Evolutionary conservation across 1,284 basidiomycete species (phyloP).

Genomic region (Trichosporon sp.): DNA sequence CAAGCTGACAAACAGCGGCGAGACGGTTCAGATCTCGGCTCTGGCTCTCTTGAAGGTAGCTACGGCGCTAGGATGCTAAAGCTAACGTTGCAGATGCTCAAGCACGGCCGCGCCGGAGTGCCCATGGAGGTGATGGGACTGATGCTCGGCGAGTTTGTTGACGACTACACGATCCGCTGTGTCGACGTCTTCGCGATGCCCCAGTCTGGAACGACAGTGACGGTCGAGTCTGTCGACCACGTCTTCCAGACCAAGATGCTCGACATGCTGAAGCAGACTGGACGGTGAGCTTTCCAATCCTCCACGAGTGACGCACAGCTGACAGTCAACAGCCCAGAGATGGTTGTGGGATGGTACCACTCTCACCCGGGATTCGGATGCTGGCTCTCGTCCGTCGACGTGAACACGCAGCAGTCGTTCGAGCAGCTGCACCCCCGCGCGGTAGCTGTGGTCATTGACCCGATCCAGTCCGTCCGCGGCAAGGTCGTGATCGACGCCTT

Average conservation of each 20-base stretch:
- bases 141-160: constrained; percentile 97
- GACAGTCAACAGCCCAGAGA: constrained; percentile 71
- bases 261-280: constrained; percentile 99
- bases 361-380: constrained; percentile 99
- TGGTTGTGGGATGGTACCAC: constrained; percentile 99
- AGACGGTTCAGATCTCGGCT: constrained; percentile 89
- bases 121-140: constrained; percentile 99
- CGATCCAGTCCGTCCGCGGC: constrained; percentile 97
- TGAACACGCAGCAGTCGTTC: constrained; percentile 99
- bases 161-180: constrained; percentile 90
- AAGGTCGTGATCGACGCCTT: constrained; percentile 99
- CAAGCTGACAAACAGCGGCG: constrained; percentile 55
- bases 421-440: constrained; percentile 91
- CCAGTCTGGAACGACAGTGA: constrained; percentile 96
- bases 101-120: constrained; percentile 96
- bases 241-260: constrained; percentile 99
- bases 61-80: neutral
- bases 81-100: constrained; percentile 74
- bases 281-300: constrained; percentile 59
- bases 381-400: constrained; percentile 97
- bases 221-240: constrained; percentile 97
- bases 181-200: constrained; percentile 99
- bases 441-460: constrained; percentile 96
- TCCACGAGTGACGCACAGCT: neutral
- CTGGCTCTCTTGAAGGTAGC: constrained; percentile 82